These are phyloP conservation scores for Colletotrichum orchidophilum DNA, from an alignment of 2,329 filamentous ascomycete species.

Conservation along the genomic window DNA sequence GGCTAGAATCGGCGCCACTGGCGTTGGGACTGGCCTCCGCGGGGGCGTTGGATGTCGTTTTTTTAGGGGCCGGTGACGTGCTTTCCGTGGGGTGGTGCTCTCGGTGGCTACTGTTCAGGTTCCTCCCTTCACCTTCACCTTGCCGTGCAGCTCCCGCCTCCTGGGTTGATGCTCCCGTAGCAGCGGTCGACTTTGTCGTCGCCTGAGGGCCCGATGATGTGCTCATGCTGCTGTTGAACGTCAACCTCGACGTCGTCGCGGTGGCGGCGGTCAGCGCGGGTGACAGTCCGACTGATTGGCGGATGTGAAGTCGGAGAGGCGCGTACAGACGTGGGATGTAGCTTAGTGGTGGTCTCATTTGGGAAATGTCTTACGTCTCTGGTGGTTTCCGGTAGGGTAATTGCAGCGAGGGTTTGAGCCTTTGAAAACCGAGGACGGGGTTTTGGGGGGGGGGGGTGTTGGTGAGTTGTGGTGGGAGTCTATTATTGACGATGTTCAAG, in stretches of 20 bases:
- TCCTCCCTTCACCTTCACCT: neutral
- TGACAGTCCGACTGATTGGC: constrained; percentile 22
- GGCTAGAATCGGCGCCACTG: constrained; percentile 20
- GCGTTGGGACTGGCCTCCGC: constrained; percentile 7
- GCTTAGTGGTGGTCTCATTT: constrained; percentile 14
- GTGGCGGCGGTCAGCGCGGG: constrained; percentile 15
- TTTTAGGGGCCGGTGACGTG: constrained; percentile 33
- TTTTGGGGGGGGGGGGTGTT: neutral
- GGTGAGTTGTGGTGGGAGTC: constrained; percentile 7
- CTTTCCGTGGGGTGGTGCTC: constrained; percentile 32
- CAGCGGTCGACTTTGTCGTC: neutral
- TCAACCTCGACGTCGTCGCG: constrained; percentile 7
- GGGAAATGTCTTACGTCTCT: neutral
- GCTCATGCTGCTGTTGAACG: constrained; percentile 15
- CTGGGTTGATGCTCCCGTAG: neutral
- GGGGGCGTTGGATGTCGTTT: constrained; percentile 24
- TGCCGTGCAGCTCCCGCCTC: neutral
- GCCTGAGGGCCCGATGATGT: constrained; percentile 28
- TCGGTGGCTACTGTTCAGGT: constrained; percentile 8
- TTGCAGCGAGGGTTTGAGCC: constrained; percentile 1
- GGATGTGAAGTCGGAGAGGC: constrained; percentile 11
- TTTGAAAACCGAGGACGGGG: neutral
- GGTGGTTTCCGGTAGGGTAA: neutral
- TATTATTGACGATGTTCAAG: neutral
- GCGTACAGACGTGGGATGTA: constrained; percentile 21